Evolutionary conservation across 805 yeast genomes (phyloP), one percentile per base, ranked within the genome.

Genomic region (Yarrowia yakushimensis): DNA sequence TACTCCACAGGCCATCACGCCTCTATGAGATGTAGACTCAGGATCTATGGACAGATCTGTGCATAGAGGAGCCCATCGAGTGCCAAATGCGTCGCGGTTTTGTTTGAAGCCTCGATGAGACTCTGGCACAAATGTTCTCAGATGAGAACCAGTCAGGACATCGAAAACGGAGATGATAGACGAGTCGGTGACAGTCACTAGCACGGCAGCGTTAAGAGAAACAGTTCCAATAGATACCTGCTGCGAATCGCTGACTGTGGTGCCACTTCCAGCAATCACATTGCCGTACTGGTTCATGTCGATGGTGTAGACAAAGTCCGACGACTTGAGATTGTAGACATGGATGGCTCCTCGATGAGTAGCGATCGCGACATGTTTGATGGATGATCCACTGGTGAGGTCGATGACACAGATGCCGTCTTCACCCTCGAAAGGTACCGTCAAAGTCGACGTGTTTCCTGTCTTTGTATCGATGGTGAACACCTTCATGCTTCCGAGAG

Each of bases 231-330:
- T 55, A 15, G 39, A 30, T 10, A 55, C 61, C 22, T 39, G 48
- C 30, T 55, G 61, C 4, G 61, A 27, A 18, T 41, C 48, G n/a
- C 48, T 39, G 6, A 55, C 48, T 1, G 61, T 55, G 3, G 48
- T 55, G 15, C 61, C 61, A 17, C 61, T 55, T 2, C 61, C 61
- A 2, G 61, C 46, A 31, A 55, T 55, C 18, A 55, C 61, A 18
- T 55, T 55, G 10, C 61, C 61, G n/a, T 55, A 55, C 48, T 55
- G 61, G 28, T 41, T 55, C 61, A 55, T 55, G 30, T 55, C 48
- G 7, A 55, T 39, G 11, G 61, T 30, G 36, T 55, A 55, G 22
- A 27, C 43, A 15, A 6, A 25, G 5, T 23, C 43, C 1, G 59
- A 23, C 7, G 59, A 25, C 33, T 52, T 34, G 33, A 52, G 43